Base-by-base conservation (phyloP, 164 flowering plant species). In the Vitis rotundifolia region DNA sequence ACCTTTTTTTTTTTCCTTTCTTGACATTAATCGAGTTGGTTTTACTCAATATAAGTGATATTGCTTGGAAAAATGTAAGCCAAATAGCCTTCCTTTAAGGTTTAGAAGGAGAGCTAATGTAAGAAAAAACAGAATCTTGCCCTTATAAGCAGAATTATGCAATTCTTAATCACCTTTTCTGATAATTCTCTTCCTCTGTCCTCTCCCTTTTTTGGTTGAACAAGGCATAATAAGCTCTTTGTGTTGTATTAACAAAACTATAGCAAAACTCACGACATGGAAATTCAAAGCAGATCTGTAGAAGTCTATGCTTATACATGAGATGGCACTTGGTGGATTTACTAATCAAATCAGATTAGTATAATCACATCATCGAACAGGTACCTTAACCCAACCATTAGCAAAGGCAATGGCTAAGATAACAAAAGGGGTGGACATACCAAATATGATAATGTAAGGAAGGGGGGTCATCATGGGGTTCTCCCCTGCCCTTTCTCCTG, bases 401-500 rank as follows among this genome's bases (percentile, higher is more conserved):
- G 87, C 88, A 73, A 94, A 94, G 61, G 89, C 98, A 79, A 92
- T 81, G 72, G 94, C 97, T 68, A 94, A 78, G 75, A 92, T 94
- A 1, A 94, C 86, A 68, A 94, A 94, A 29, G 98, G 98, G 0
- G 97, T 92, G 0, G 98, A 88, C 97, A 92, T 92, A 1, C 98
- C 97, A 71, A 92, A 94, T 15, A 94, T 86, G 82, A 91, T 89
- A 18, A 94, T 91, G 79, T 94, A 94, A 50, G 97, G 98, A 11
- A 94, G 67, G 18, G 98, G 98, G 2, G 98, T 92, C 78, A 70
- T 87, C 98, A 94, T 94, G 52, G 97, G 98, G 67, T 94, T 94
- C 80, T 94, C 98, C 12, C 97, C 98, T 79, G 81, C 84, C 73
- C 94, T 89, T 76, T 94, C 97, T 54, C 97, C 97, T 71, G 97